phyloP scores from a whole-genome alignment of 2,329 filamentous ascomycete species.

The Amauroascus niger region DNA sequence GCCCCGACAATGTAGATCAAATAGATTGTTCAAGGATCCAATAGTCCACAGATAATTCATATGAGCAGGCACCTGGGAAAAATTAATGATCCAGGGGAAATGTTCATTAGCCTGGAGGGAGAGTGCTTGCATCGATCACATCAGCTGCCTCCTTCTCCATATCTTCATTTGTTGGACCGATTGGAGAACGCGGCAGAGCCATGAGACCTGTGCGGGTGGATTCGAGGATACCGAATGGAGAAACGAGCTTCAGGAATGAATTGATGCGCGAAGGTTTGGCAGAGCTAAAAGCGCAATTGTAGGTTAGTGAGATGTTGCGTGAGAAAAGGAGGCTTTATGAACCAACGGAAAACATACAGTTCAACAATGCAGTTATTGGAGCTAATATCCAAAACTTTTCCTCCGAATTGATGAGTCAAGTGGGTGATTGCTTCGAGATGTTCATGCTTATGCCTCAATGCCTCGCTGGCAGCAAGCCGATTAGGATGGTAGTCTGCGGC shows the following conservation, averaged over 20 bases:
- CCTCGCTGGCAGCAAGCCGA: constrained; percentile 75
- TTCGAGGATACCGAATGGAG: constrained; percentile 91
- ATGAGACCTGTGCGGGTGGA: constrained; percentile 92
- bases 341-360: constrained; percentile 52
- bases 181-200: constrained; percentile 86
- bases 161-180: constrained; percentile 64
- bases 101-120: constrained; percentile 66
- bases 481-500: constrained; percentile 73
- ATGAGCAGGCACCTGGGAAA: background rate
- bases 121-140: constrained; percentile 83
- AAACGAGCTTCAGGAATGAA: constrained; percentile 92
- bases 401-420: constrained; percentile 92
- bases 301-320: background rate
- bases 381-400: constrained; percentile 95
- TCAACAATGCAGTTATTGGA: constrained; percentile 98
- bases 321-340: background rate
- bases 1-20: background rate
- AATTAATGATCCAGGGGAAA: background rate
- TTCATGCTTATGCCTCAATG: constrained; percentile 91
- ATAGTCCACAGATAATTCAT: background rate
- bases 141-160: constrained; percentile 82
- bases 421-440: constrained; percentile 94
- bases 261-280: constrained; percentile 91
- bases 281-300: constrained; percentile 47
- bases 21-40: background rate